Conservation (phyloP, 2,329 filamentous ascomycete genomes). For the Fusarium avenaceum region DNA sequence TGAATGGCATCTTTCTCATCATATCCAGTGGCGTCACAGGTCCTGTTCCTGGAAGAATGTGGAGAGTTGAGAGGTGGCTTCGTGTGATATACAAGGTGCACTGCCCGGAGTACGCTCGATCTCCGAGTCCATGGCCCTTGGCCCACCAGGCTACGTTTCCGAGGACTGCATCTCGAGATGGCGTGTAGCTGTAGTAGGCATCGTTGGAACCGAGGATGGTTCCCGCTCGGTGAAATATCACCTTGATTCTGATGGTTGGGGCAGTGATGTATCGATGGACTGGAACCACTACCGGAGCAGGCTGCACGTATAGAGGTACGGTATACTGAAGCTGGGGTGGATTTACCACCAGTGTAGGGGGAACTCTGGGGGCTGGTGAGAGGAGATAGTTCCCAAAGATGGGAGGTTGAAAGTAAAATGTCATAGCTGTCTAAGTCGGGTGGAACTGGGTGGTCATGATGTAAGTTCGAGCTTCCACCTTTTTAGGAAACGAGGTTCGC, state of each 20-base stretch:
- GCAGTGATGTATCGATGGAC: not conserved
- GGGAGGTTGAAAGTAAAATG: slow-evolving; percentile 47
- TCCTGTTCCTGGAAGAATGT: slow-evolving; percentile 18
- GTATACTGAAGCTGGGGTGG: not conserved
- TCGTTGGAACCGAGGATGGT: slow-evolving; percentile 34
- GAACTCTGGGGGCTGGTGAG: not conserved
- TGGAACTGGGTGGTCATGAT: not conserved
- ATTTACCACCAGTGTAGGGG: not conserved
- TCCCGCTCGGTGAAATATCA: slow-evolving; percentile 40
- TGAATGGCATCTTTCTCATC: slow-evolving; percentile 51
- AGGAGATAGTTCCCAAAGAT: slow-evolving; percentile 36
- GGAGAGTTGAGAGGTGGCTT: slow-evolving; percentile 16
- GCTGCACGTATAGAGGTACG: slow-evolving; percentile 1
- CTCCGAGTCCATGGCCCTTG: slow-evolving; percentile 22
- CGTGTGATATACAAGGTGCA: slow-evolving; percentile 36
- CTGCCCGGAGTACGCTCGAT: slow-evolving; percentile 30
- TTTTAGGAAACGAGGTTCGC: not conserved
- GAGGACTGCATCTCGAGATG: slow-evolving; percentile 33
- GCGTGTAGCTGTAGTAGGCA: slow-evolving; percentile 28
- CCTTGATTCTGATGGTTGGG: slow-evolving; percentile 30
- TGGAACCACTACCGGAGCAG: not conserved
- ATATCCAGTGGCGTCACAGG: slow-evolving; percentile 40
- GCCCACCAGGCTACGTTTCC: slow-evolving; percentile 34
- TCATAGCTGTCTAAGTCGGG: slow-evolving; percentile 32
- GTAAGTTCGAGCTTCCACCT: not conserved